These are phyloP conservation scores for Globisporangium cylindrosporum DNA, from an alignment of 352 stramenopile genomes.

Conservation along the genomic window DNA sequence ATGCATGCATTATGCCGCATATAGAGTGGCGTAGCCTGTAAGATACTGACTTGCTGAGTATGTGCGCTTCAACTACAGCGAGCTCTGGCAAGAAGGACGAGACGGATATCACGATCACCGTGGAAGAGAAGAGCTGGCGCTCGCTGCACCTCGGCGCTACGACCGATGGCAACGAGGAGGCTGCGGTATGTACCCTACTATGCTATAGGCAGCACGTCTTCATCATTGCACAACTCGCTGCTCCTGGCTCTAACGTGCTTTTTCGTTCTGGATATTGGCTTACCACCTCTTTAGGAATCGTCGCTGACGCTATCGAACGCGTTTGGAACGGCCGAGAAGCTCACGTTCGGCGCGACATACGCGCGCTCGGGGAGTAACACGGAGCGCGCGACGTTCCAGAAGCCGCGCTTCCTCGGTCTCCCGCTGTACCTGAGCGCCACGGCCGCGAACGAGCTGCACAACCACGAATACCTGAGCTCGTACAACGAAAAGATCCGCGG, in stretches of 20 bases:
- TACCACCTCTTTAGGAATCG: conserved; percentile 49
- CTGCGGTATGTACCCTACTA: conserved; percentile 35
- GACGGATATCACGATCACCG: conserved; percentile 85
- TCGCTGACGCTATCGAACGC: conserved; percentile 83
- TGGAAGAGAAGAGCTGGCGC: conserved; percentile 86
- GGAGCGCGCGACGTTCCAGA: conserved; percentile 81
- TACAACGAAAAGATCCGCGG: conserved; percentile 88
- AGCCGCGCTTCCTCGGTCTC: conserved; percentile 82
- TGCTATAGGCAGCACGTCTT: background rate
- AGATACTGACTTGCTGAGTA: background rate
- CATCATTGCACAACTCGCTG: background rate
- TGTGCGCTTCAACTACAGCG: conserved; percentile 24
- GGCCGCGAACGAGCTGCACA: conserved; percentile 81
- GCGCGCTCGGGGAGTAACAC: conserved; percentile 84
- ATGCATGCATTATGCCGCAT: background rate
- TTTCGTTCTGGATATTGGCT: background rate
- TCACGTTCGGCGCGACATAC: conserved; percentile 79
- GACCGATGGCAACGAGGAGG: conserved; percentile 83
- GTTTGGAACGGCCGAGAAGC: conserved; percentile 80
- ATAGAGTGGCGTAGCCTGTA: too few relatives aligned
- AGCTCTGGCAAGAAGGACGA: conserved; percentile 69
- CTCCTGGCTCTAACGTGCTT: conserved; percentile 4
- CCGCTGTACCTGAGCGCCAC: conserved; percentile 76
- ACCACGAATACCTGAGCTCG: conserved; percentile 84
- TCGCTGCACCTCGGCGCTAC: conserved; percentile 83